Evolutionary conservation across 345 rosid genomes (phyloP), one percentile per base, ranked within the genome.

Genomic region (Rhodamnia rubescens): DNA sequence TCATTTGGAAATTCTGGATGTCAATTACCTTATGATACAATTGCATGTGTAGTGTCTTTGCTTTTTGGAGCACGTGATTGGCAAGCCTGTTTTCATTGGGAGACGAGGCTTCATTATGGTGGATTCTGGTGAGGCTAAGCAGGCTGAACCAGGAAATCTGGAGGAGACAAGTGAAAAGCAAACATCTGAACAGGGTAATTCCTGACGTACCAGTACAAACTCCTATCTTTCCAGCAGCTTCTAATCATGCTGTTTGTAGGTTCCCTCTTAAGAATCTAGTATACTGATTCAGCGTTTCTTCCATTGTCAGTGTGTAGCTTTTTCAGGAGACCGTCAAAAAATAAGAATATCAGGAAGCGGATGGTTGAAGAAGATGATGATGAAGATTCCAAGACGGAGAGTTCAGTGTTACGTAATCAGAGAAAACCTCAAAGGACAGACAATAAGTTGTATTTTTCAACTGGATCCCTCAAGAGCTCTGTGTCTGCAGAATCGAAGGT

Each of bases 271-370:
- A 18, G 47, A 69, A 69, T 69, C 13, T 69, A 4, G 47, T 69
- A 69, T 36, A 69, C 47, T 69, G 88, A 80, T 90, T 90, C 52
- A 81, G 80, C 53, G 85, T 81, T 15, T 90, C 86, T 58, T 83
- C 88, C 51, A 44, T 88, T 84, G 81, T 87, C 88, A 94, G 99
- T 94, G 58, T 95, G 98, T 89, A 94, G 89, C 89, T 93, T 95
- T 90, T 93, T 96, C 84, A 91, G 93, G 88, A 95, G 92, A 90
- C 95, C 99, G 32, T 81, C 91, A 3, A 95, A 92, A 88, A 89
- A 91, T 74, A 96, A 91, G 85, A 96, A 96, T 89, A 92, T 93
- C 7, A 93, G 97, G 87, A 95, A 95, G 89, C 92, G 98, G 90
- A 87, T 86, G 7, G 26, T 90, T 22, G 75, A 85, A 49, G 92